These are phyloP conservation scores for Nothomitra cinnamomea DNA, from an alignment of 2,329 filamentous ascomycete genomes.

Conservation along the genomic window DNA sequence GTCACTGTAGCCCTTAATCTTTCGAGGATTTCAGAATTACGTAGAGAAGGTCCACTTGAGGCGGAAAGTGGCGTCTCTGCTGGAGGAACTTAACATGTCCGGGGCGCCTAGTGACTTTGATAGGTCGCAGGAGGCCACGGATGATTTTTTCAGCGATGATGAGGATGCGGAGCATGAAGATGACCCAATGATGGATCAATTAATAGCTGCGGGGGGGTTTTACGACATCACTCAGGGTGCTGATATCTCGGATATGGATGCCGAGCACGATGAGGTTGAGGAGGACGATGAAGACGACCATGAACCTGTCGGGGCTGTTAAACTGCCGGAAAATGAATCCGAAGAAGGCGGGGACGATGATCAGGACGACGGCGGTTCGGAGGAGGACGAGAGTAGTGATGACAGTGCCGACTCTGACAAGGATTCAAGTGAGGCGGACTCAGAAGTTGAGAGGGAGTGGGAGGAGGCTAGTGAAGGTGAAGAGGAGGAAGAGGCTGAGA, in stretches of 20 bases:
- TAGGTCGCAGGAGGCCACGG: not conserved
- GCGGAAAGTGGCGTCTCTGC: slow-evolving; percentile 1
- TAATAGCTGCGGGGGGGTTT: not conserved
- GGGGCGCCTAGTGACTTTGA: slow-evolving; percentile 1
- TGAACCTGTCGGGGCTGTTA: slow-evolving; percentile 23
- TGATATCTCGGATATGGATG: slow-evolving; percentile 10
- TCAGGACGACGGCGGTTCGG: slow-evolving; percentile 23
- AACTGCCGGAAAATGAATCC: slow-evolving; percentile 17
- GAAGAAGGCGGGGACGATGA: slow-evolving; percentile 21
- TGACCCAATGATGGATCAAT: slow-evolving; percentile 5
- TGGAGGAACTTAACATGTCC: not conserved
- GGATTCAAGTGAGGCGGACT: slow-evolving; percentile 25
- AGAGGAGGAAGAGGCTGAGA: slow-evolving; percentile 38
- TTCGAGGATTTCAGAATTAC: not conserved
- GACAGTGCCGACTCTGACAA: slow-evolving; percentile 36
- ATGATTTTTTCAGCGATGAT: slow-evolving; percentile 4
- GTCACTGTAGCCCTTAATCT: not conserved
- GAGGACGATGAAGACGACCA: slow-evolving; percentile 24
- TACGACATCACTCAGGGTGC: slow-evolving; percentile 2
- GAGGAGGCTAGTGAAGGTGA: slow-evolving; percentile 35
- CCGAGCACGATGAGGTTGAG: slow-evolving; percentile 14
- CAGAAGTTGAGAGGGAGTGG: slow-evolving; percentile 39
- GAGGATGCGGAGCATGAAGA: slow-evolving; percentile 8
- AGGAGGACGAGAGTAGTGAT: slow-evolving; percentile 21
- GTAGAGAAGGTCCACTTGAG: not conserved